Evolutionary conservation across 2,329 filamentous ascomycete species (phyloP).

Genomic region (Alternaria sp.): DNA sequence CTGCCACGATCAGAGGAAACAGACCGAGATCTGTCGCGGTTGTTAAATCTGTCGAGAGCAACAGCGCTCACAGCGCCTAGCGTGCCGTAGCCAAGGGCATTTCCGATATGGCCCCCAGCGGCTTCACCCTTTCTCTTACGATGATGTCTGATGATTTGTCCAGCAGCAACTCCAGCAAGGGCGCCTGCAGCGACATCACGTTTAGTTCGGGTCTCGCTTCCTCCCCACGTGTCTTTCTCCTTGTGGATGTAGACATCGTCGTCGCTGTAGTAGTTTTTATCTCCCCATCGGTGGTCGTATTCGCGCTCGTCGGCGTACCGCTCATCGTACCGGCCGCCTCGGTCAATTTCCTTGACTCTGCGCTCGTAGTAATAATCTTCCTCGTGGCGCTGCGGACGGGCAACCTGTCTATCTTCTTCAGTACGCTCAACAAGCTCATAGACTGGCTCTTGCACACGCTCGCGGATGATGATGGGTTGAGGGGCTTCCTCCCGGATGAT

Average conservation of each 20-base stretch:
- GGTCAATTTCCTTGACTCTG: slow-evolving; percentile 63
- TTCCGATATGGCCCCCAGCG: slow-evolving; percentile 60
- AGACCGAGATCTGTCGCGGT: slow-evolving; percentile 57
- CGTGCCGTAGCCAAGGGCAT: slow-evolving; percentile 67
- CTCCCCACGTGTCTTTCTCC: slow-evolving; percentile 57
- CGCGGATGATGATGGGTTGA: slow-evolving; percentile 59
- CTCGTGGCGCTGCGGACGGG: slow-evolving; percentile 58
- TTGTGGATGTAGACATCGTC: slow-evolving; percentile 69
- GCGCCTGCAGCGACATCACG: slow-evolving; percentile 70
- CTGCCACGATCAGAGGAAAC: slow-evolving; percentile 48
- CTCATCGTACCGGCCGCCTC: slow-evolving; percentile 54
- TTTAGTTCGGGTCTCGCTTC: slow-evolving; percentile 59
- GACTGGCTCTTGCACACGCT: slow-evolving; percentile 60
- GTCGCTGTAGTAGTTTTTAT: slow-evolving; percentile 64
- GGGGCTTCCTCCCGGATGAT: slow-evolving; percentile 54
- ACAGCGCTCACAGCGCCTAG: slow-evolving; percentile 69
- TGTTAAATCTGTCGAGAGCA: slow-evolving; percentile 61
- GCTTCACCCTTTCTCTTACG: slow-evolving; percentile 65
- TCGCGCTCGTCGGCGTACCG: slow-evolving; percentile 44
- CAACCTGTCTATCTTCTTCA: slow-evolving; percentile 61
- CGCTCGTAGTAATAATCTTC: slow-evolving; percentile 71
- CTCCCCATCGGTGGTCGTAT: slow-evolving; percentile 49
- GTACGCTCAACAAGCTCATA: slow-evolving; percentile 68
- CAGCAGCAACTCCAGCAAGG: slow-evolving; percentile 67
- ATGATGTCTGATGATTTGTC: slow-evolving; percentile 66